Conservation (phyloP, 352 stramenopile species). For the Phytopythium chamaehyphon region DNA sequence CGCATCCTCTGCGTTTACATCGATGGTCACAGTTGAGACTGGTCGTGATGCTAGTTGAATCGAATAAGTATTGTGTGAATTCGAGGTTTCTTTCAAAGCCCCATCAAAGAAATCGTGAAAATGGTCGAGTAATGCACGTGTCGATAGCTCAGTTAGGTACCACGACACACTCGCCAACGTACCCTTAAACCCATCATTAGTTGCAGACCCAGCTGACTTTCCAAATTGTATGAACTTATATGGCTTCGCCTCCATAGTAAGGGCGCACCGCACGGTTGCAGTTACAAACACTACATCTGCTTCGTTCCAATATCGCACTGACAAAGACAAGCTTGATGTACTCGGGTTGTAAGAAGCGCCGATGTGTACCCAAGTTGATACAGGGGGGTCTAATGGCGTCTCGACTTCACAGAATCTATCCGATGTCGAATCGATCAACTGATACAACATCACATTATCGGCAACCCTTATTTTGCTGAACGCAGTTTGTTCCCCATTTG, state of each 20-base stretch:
- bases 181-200: conserved; percentile 28
- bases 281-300: conserved; percentile 8
- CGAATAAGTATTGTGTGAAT: conserved; percentile 49
- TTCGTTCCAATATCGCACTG: conserved; percentile 20
- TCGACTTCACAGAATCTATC: conserved; percentile 11
- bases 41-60: conserved; percentile 45
- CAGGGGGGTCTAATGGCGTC: not conserved
- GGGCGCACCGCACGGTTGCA: conserved; percentile 22
- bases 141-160: conserved; percentile 39
- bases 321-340: conserved; percentile 35
- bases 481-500: conserved; percentile 3
- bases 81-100: conserved; percentile 8
- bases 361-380: conserved; percentile 42
- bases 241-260: conserved; percentile 29
- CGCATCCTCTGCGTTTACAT: conserved; percentile 37
- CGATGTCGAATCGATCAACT: conserved; percentile 17
- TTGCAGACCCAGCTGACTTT: conserved; percentile 6
- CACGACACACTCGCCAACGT: conserved; percentile 43
- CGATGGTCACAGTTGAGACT: conserved; percentile 38
- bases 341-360: conserved; percentile 49
- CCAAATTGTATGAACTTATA: conserved; percentile 36
- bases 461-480: conserved; percentile 16
- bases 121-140: conserved; percentile 49
- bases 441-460: conserved; percentile 20
- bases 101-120: conserved; percentile 59